phyloP scores from a whole-genome alignment of 805 yeast genomes.

The Tetrapisispora phaffii region DNA sequence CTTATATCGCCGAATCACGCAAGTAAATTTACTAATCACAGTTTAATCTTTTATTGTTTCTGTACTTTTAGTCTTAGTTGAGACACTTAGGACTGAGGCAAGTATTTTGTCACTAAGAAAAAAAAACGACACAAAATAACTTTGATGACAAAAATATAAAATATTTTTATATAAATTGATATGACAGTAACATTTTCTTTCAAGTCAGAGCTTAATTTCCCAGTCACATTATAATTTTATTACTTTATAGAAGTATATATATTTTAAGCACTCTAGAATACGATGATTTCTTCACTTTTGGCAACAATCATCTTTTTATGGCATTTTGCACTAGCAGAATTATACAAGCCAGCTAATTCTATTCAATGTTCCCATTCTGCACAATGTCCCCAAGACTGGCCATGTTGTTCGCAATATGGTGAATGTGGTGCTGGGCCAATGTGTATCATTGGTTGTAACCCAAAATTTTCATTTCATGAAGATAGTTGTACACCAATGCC shows the following conservation, averaged over 20 bases:
- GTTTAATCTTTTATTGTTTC: not conserved
- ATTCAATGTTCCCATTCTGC: slow-evolving; percentile 16
- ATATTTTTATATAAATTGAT: too few relatives aligned
- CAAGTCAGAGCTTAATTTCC: not conserved
- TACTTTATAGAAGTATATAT: too few relatives aligned
- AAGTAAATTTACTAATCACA: not conserved
- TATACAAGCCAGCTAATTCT: slow-evolving; percentile 18
- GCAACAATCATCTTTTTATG: not conserved
- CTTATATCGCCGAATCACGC: not conserved
- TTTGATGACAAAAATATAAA: not conserved
- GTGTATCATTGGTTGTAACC: slow-evolving; percentile 87
- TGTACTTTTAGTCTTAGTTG: not conserved
- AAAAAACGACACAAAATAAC: not conserved
- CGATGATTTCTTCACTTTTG: not conserved
- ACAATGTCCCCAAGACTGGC: slow-evolving; percentile 61
- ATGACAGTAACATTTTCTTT: too few relatives aligned
- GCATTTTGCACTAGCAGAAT: slow-evolving; percentile 6
- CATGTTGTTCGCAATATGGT: slow-evolving; percentile 88
- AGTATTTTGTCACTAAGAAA: too few relatives aligned
- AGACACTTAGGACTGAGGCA: too few relatives aligned
- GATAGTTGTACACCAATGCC: slow-evolving; percentile 81
- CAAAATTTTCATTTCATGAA: slow-evolving; percentile 52
- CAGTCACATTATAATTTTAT: too few relatives aligned
- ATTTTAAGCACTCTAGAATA: too few relatives aligned
- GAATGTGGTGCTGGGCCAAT: slow-evolving; percentile 64